phyloP scores from a whole-genome alignment of 371 early-diverging fungal genomes.

The Funneliformis caledonium region DNA sequence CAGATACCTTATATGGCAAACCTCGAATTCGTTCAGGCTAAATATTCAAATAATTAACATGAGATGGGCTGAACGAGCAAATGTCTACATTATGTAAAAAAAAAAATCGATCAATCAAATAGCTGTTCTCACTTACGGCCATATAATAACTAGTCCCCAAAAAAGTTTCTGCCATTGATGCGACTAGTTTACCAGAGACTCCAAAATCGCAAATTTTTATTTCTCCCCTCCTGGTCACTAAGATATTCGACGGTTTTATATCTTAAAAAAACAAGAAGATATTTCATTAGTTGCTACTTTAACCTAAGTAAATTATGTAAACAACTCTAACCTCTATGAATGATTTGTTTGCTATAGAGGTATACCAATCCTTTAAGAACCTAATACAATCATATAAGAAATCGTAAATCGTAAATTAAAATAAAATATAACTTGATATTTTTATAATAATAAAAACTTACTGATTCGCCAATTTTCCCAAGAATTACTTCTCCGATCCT shows the following conservation, averaged over 20 bases:
- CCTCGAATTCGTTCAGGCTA: slow-evolving; percentile 97
- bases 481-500: slow-evolving; percentile 80
- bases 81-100: background rate
- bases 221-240: slow-evolving; percentile 81
- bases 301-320: background rate
- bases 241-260: slow-evolving; percentile 91
- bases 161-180: slow-evolving; percentile 92
- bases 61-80: background rate
- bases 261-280: slow-evolving; percentile 51
- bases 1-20: slow-evolving; percentile 84
- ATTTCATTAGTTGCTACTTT: background rate
- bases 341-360: slow-evolving; percentile 76
- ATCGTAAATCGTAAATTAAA: no score
- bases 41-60: background rate
- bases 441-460: slow-evolving; percentile 41
- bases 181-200: slow-evolving; percentile 87
- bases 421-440: no score
- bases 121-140: slow-evolving; percentile 71
- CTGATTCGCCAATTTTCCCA: slow-evolving; percentile 81
- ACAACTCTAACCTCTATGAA: slow-evolving; percentile 74
- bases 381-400: slow-evolving; percentile 37
- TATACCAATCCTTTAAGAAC: slow-evolving; percentile 80
- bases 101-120: slow-evolving; percentile 39
- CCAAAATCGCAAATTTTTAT: slow-evolving; percentile 97
- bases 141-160: slow-evolving; percentile 96